Conservation (phyloP, 768 basidiomycete genomes). For the Gloeostereum incarnatum region DNA sequence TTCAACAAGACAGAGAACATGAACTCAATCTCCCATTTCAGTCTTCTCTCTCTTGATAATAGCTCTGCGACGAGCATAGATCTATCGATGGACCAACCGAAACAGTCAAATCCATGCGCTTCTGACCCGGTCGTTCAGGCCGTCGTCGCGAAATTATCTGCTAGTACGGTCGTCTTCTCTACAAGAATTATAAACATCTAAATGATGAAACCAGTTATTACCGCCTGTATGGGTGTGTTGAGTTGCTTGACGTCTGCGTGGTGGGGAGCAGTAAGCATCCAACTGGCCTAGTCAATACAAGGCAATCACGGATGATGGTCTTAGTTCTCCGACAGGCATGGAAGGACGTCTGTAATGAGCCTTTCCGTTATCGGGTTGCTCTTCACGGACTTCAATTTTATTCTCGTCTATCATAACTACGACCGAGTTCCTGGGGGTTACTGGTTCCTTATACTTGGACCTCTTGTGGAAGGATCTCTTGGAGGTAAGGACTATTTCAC, state of each 20-base stretch:
- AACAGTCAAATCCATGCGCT: constrained; percentile 31
- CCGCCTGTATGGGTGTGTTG: constrained; percentile 59
- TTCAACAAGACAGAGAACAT: constrained; percentile 15
- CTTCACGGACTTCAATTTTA: constrained; percentile 52
- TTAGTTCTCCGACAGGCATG: constrained; percentile 71
- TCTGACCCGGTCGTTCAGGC: constrained; percentile 68
- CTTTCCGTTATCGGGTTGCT: constrained; percentile 54
- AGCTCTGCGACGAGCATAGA: neutral
- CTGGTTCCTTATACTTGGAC: constrained; percentile 64
- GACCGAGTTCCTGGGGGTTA: constrained; percentile 69
- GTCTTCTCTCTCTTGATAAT: neutral
- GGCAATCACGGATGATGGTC: neutral
- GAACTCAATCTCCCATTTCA: neutral
- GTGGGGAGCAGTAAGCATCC: constrained; percentile 68
- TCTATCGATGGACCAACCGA: neutral
- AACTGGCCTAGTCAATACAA: neutral
- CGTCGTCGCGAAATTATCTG: constrained; percentile 55
- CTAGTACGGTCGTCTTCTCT: constrained; percentile 27
- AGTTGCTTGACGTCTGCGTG: constrained; percentile 74
- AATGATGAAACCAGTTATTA: constrained; percentile 34
- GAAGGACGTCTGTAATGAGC: constrained; percentile 57
- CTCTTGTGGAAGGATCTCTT: constrained; percentile 55
- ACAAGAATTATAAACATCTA: neutral
- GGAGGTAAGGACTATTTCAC: constrained; percentile 45
- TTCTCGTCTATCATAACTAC: constrained; percentile 53